A percentile compares a stretch with the other conserved stretches of the same genome.
These are phyloP conservation scores for Penicillium robsamsonii DNA, from an alignment of 495 filamentous ascomycete genomes.

Conservation along the genomic window DNA sequence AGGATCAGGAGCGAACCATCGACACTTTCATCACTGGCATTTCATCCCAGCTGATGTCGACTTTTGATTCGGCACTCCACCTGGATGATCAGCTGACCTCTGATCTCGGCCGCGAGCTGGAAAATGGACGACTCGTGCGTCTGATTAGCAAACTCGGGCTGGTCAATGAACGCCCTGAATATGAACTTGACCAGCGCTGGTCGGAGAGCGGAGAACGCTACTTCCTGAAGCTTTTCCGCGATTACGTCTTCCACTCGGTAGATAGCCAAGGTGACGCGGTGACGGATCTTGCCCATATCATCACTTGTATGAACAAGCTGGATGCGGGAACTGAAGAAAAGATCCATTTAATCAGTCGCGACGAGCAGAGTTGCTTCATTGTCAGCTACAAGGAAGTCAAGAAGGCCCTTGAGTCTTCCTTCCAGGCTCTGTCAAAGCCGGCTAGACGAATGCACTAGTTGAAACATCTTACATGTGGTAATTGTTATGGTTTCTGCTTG, in stretches of 20 bases:
- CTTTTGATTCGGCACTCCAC: slow-evolving; percentile 72
- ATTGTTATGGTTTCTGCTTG: not conserved
- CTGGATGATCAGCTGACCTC: slow-evolving; percentile 68
- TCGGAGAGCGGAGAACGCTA: slow-evolving; percentile 89
- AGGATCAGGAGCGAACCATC: slow-evolving; percentile 60
- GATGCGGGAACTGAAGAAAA: slow-evolving; percentile 88
- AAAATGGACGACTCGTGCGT: slow-evolving; percentile 84
- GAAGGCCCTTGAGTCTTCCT: slow-evolving; percentile 73
- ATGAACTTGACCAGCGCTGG: slow-evolving; percentile 71
- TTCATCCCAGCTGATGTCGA: slow-evolving; percentile 64
- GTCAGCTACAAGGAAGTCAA: slow-evolving; percentile 86
- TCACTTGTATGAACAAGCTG: slow-evolving; percentile 82
- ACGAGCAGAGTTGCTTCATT: slow-evolving; percentile 82
- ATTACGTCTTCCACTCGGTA: slow-evolving; percentile 96
- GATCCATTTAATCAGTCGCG: slow-evolving; percentile 78
- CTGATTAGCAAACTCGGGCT: slow-evolving; percentile 79
- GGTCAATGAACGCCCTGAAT: slow-evolving; percentile 86
- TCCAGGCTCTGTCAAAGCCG: slow-evolving; percentile 70
- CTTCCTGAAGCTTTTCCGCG: slow-evolving; percentile 87
- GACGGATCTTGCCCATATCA: slow-evolving; percentile 78
- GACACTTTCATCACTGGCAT: slow-evolving; percentile 76
- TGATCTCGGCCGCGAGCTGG: slow-evolving; percentile 74
- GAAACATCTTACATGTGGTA: not conserved
- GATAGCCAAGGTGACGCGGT: slow-evolving; percentile 77
- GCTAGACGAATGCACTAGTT: slow-evolving; percentile 42